Conservation (phyloP, 192 early-diverging fungal species). For the Entophlyctis luteolus region DNA sequence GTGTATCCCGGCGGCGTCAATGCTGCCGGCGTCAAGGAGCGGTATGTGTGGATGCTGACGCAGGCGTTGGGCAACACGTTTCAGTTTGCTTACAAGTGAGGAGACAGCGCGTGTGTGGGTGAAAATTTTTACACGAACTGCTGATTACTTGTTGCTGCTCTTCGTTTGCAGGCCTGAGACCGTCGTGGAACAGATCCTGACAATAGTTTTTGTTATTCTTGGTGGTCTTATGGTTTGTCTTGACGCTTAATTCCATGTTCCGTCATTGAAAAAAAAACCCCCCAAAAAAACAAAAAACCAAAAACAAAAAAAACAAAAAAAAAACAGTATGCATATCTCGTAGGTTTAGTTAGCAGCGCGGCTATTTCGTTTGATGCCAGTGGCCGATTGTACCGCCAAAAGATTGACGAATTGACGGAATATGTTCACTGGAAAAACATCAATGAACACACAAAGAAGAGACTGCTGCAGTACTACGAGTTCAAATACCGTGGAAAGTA, state of each 20-base stretch:
- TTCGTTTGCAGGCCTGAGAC: background rate
- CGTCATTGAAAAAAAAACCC: too few relatives aligned
- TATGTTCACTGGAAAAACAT: constrained; percentile 28
- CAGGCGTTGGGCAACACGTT: constrained; percentile 29
- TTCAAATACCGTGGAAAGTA: constrained; percentile 33
- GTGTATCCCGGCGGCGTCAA: background rate
- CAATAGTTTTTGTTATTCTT: background rate
- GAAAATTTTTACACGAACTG: too few relatives aligned
- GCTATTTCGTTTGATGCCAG: constrained; percentile 9
- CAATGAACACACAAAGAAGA: background rate
- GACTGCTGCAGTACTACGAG: constrained; percentile 29
- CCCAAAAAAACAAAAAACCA: too few relatives aligned
- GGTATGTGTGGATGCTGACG: constrained; percentile 11
- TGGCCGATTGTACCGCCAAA: constrained; percentile 23
- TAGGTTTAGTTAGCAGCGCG: constrained; percentile 11
- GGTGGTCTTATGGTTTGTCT: constrained; percentile 13
- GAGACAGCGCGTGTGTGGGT: background rate
- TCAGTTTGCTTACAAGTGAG: background rate
- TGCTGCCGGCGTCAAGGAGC: background rate
- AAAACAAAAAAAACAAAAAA: too few relatives aligned
- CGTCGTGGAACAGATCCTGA: background rate
- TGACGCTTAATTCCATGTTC: background rate
- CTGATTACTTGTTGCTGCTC: background rate
- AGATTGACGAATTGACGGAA: constrained; percentile 32
- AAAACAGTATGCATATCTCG: constrained; percentile 22